phyloP scores from a whole-genome alignment of 208 protist species.

The Borovskyia barvae region DNA sequence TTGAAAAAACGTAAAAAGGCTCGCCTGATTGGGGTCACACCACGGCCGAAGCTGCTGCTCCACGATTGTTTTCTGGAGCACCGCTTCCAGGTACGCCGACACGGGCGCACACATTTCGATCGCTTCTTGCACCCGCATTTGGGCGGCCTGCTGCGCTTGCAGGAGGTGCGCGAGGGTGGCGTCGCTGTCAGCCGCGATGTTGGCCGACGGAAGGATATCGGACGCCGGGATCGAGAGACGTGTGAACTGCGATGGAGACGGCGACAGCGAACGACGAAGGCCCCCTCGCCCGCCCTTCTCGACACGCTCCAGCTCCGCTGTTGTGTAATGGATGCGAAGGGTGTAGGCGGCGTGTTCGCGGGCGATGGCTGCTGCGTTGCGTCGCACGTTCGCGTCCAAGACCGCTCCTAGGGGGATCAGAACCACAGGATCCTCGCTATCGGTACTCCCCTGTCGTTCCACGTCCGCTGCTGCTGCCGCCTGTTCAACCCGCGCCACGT shows the following conservation, averaged over 20 bases:
- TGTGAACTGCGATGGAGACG: not conserved
- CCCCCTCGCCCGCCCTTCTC: not conserved
- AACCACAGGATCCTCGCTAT: not conserved
- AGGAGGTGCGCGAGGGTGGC: constrained; percentile 16
- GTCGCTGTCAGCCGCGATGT: constrained; percentile 4
- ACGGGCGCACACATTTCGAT: constrained; percentile 5
- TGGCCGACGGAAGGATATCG: constrained; percentile 1
- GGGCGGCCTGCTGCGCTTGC: constrained; percentile 1
- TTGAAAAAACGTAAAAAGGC: constrained; percentile 4
- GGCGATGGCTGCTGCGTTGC: constrained; percentile 5
- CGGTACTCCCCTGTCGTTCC: not conserved
- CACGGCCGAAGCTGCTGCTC: constrained; percentile 34
- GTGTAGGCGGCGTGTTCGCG: constrained; percentile 23
- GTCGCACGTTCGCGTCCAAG: constrained; percentile 11
- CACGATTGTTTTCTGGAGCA: constrained; percentile 21
- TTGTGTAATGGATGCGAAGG: constrained; percentile 15
- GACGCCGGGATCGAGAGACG: not conserved
- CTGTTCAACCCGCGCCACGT: not conserved
- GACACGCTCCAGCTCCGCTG: constrained; percentile 17
- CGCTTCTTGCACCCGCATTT: constrained; percentile 13
- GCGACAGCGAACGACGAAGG: no score
- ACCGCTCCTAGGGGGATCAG: constrained; percentile 17
- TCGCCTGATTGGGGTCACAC: constrained; percentile 22
- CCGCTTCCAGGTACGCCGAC: constrained; percentile 32
- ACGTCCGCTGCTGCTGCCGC: not conserved